Base-by-base conservation (phyloP, 2,329 filamentous ascomycete genomes). In the Colletotrichum sp. region DNA sequence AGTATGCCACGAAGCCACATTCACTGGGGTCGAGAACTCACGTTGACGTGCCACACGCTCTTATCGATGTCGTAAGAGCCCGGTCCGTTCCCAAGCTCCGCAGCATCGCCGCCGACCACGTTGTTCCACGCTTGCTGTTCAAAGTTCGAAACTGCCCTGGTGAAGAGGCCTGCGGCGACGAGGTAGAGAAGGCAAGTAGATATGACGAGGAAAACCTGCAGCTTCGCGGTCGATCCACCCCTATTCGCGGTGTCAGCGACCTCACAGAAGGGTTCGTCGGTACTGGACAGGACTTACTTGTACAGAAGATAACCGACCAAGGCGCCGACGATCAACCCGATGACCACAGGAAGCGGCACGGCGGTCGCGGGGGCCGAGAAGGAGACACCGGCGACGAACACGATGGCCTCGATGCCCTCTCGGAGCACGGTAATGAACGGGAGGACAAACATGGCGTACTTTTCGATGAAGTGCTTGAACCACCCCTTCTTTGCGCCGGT, bases 351-450 rank as follows among this genome's bases (percentile, higher is more conserved):
- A 7, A 98, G 85, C 4, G 96, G 95, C 67, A 98, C 94, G 0
- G 95, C 89, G 7, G 90, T 91, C 3, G 94, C 95, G 0, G 95
- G 94, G 5, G 94, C 87, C 1, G 92, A 91, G 70, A 98, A 92
- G 4, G 94, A 93, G 6, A 98, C 95, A 24, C 95, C 96, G 18
- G 94, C 95, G 69, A 97, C 92, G 83, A 97, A 98, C 28, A 98
- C 90, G 43, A 98, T 93, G 1, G 94, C 95, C 83, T 98, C 96
- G 34, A 98, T 90, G 4, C 95, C 96, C 83, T 98, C 95, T 43
- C 96, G 89, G 16, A 98, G 86, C n/a, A 97, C 94, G 0, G 95
- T 98, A 81, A 98, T 89, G 84, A 98, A 97, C 1, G 96, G 96
- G 70, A 98, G 87, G 61, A 95, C 84, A 82, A 97, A 97, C 94